A percentile compares a stretch with the other conserved stretches of the same genome.
Evolutionary conservation across 1,284 basidiomycete species (phyloP).

Genomic region (Apiotrichum porosum): DNA sequence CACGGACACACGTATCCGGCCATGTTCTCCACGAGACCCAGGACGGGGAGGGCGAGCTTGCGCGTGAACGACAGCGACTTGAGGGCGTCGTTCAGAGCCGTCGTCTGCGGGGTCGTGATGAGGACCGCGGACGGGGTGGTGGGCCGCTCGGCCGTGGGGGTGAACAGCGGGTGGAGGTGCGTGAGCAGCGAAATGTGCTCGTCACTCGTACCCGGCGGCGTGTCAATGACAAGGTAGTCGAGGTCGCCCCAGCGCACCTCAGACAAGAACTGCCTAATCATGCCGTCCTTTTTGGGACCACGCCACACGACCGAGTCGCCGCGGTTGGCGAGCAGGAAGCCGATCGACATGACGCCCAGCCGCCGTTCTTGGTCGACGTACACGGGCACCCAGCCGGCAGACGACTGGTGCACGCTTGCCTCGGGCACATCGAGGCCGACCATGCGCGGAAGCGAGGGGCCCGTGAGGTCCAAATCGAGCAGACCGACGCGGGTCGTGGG

Average conservation of each 20-base stretch:
- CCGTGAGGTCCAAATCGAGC: constrained; percentile 93
- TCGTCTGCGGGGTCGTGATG: constrained; percentile 96
- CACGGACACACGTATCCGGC: constrained; percentile 96
- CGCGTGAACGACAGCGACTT: constrained; percentile 94
- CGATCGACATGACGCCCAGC: constrained; percentile 93
- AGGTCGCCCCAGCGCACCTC: constrained; percentile 96
- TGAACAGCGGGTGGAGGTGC: constrained; percentile 79
- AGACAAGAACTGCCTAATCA: constrained; percentile 96
- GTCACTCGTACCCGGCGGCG: constrained; percentile 96
- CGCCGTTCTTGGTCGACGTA: constrained; percentile 74
- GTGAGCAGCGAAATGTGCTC: constrained; percentile 95
- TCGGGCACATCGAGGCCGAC: constrained; percentile 74
- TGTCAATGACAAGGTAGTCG: constrained; percentile 95
- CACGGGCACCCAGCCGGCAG: constrained; percentile 96
- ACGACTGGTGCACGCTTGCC: constrained; percentile 74
- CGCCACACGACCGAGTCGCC: constrained; percentile 96
- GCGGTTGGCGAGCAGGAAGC: constrained; percentile 82
- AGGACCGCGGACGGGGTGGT: constrained; percentile 68
- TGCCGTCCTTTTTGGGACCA: constrained; percentile 98
- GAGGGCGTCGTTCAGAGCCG: constrained; percentile 89
- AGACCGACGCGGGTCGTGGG: constrained; percentile 70
- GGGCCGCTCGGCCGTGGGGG: constrained; percentile 50
- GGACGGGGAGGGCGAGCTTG: constrained; percentile 76
- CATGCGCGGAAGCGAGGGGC: constrained; percentile 96
- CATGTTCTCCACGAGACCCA: constrained; percentile 98